Percentiles rank a stretch among this genome's conserved stretches.
phyloP scores from a whole-genome alignment of 257 asterid genomes.

The Ligustrum vulgare region DNA sequence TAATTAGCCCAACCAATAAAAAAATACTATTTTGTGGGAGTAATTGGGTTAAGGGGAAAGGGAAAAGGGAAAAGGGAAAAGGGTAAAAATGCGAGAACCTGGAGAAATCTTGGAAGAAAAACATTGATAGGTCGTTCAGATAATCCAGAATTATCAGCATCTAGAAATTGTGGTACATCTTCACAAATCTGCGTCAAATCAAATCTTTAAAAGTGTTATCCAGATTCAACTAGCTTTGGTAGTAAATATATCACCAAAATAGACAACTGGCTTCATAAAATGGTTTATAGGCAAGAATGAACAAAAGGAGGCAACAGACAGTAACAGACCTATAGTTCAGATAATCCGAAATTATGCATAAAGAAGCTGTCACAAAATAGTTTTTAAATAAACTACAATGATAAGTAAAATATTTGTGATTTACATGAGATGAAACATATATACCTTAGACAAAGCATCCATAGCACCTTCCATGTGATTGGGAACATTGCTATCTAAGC shows the following conservation, averaged over 20 bases:
- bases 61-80: neutral
- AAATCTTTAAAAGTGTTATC: constrained; percentile 8
- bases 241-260: neutral
- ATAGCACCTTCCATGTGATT: constrained; percentile 98
- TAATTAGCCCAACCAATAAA: neutral
- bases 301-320: neutral
- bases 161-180: constrained; percentile 81
- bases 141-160: constrained; percentile 76
- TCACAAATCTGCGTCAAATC: constrained; percentile 62
- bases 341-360: neutral
- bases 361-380: constrained; percentile 1
- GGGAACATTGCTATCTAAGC: constrained; percentile 83
- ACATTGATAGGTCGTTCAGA: constrained; percentile 83
- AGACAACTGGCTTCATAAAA: constrained; percentile 7
- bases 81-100: constrained; percentile 39
- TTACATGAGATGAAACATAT: constrained; percentile 11
- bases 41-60: neutral
- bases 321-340: constrained; percentile 7
- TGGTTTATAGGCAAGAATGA: neutral
- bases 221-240: neutral
- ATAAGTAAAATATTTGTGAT: neutral
- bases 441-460: constrained; percentile 99
- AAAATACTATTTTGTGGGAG: neutral
- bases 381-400: neutral
- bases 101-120: constrained; percentile 85